phyloP scores from a whole-genome alignment of 495 filamentous ascomycete species.

The Penicillium simplicissimum region DNA sequence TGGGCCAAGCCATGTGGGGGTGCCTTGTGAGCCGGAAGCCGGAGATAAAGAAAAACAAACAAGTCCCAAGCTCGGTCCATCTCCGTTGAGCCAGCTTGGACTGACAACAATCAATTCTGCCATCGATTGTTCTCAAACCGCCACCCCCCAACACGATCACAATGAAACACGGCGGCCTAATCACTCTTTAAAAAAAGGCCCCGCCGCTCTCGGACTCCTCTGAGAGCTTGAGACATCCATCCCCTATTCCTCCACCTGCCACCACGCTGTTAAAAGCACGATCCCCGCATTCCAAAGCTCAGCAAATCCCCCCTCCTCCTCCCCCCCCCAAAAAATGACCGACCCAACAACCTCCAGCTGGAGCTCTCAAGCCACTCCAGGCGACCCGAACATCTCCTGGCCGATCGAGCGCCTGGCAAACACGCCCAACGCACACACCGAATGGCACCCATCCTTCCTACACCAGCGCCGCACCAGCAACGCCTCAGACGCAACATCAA shows the following conservation, averaged over 20 bases:
- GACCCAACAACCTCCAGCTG: conserved; percentile 18
- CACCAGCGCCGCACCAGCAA: conserved; percentile 11
- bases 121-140: conserved; percentile 2
- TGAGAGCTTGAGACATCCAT: not conserved
- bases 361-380: conserved; percentile 15
- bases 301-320: not conserved
- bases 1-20: conserved; percentile 5
- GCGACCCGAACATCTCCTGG: conserved; percentile 15
- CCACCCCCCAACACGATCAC: not conserved
- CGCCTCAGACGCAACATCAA: conserved; percentile 10
- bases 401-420: conserved; percentile 10
- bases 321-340: conserved; percentile 11
- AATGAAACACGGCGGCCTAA: conserved; percentile 5
- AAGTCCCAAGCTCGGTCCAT: not conserved
- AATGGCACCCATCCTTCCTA: conserved; percentile 28
- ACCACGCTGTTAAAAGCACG: not conserved
- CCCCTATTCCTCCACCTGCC: not conserved
- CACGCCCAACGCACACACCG: conserved; percentile 1
- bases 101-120: conserved; percentile 4
- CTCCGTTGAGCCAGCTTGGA: not conserved
- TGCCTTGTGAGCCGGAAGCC: not conserved
- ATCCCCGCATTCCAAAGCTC: conserved; percentile 1
- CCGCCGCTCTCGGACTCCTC: not conserved
- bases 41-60: not conserved
- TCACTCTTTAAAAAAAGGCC: not conserved